Evolutionary conservation across 169 alveolate genomes (phyloP).

Genomic region (Theileria orientalis): DNA sequence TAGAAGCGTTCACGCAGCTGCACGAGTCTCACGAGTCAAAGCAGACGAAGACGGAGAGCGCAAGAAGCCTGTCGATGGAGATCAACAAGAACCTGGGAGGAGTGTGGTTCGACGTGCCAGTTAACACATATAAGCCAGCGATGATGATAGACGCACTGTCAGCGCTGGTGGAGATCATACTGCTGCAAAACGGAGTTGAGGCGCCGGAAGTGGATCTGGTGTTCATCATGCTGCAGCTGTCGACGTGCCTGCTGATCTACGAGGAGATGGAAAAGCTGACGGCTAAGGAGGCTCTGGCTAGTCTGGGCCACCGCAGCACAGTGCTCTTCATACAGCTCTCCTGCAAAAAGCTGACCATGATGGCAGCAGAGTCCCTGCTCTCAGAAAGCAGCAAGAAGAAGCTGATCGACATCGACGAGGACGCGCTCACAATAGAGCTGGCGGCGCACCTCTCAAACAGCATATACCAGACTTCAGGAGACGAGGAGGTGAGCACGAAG

Average conservation of each 20-base stretch:
- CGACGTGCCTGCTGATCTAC: slow-evolving; percentile 46
- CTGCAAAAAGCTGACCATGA: slow-evolving; percentile 50
- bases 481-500: neutral
- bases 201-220: slow-evolving; percentile 46
- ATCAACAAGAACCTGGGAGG: slow-evolving; percentile 67
- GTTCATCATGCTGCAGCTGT: slow-evolving; percentile 53
- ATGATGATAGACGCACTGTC: slow-evolving; percentile 45
- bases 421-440: slow-evolving; percentile 33
- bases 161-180: slow-evolving; percentile 39
- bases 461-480: slow-evolving; percentile 22
- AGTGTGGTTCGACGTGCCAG: slow-evolving; percentile 68
- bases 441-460: slow-evolving; percentile 58
- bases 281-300: slow-evolving; percentile 18
- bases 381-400: slow-evolving; percentile 31
- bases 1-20: slow-evolving; percentile 51
- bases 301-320: slow-evolving; percentile 39
- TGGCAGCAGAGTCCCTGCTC: slow-evolving; percentile 47
- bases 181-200: slow-evolving; percentile 28
- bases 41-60: slow-evolving; percentile 15
- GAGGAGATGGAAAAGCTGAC: slow-evolving; percentile 42
- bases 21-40: slow-evolving; percentile 37
- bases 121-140: slow-evolving; percentile 58
- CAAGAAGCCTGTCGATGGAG: slow-evolving; percentile 62
- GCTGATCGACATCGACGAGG: slow-evolving; percentile 48
- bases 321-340: slow-evolving; percentile 48